Conservation (phyloP, 306 rosid genomes). For the Hippophae tibetana region DNA sequence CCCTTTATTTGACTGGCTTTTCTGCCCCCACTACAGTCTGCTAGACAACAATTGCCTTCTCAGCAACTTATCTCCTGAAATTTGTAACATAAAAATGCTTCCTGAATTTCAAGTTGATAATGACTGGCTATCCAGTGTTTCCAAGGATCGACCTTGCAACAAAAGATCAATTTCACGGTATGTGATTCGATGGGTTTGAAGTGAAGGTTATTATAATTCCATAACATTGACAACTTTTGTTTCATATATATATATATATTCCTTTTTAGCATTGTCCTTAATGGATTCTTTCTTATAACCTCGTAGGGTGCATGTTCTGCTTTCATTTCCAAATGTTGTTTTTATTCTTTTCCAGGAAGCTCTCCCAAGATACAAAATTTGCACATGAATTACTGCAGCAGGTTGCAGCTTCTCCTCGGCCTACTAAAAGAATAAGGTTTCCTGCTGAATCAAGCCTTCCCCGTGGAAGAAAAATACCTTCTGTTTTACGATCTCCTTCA, state of each 20-base stretch:
- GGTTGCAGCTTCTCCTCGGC: accelerated
- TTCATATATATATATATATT: too few species aligned
- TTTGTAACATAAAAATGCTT: conserved; percentile 35
- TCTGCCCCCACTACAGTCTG: conserved; percentile 41
- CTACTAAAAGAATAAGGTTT: too few species aligned
- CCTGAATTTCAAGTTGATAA: conserved; percentile 77
- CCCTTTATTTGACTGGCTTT: conserved; percentile 12
- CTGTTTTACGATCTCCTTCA: neutral
- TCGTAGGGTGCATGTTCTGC: neutral
- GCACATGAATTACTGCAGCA: conserved; percentile 27
- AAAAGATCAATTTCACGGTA: conserved; percentile 39
- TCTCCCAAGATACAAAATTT: conserved; percentile 14
- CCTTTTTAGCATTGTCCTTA: neutral
- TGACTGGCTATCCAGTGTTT: conserved; percentile 31
- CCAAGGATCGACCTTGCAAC: conserved; percentile 30
- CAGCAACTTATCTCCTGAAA: conserved; percentile 52
- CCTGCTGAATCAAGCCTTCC: too few species aligned
- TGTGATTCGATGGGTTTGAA: conserved; percentile 10
- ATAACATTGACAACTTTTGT: neutral
- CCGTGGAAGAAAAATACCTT: neutral
- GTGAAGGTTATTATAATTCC: neutral
- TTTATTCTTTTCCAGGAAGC: conserved; percentile 38
- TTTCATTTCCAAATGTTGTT: conserved; percentile 1
- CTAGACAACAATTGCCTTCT: conserved; percentile 72
- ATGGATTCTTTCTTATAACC: neutral